Conservation (phyloP, 768 basidiomycete genomes). For the Rhodotorula kratochvilovae region DNA sequence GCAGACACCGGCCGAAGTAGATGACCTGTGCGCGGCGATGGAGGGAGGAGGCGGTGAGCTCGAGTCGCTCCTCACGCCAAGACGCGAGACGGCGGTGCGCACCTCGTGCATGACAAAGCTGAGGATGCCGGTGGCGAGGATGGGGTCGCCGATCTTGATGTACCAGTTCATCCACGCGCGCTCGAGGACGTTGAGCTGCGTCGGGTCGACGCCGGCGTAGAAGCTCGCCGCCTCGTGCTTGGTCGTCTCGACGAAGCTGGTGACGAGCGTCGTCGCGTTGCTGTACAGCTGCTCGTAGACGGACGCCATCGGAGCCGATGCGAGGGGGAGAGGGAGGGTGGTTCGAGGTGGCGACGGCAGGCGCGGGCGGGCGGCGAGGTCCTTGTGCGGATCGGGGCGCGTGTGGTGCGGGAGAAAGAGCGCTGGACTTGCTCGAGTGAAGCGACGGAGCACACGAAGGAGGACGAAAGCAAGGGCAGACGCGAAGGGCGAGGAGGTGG, state of each 20-base stretch:
- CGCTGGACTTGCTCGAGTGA: too few relatives aligned
- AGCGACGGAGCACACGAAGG: too few relatives aligned
- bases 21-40: constrained; percentile 53
- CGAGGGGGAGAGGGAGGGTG: not conserved
- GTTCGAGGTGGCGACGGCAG: not conserved
- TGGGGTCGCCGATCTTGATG: constrained; percentile 74
- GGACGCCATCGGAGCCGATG: constrained; percentile 14
- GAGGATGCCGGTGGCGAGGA: constrained; percentile 86
- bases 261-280: constrained; percentile 28
- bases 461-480: too few relatives aligned
- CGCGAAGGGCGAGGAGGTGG: too few relatives aligned
- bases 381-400: too few relatives aligned
- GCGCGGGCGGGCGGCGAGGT: not conserved
- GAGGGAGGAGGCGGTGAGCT: not conserved
- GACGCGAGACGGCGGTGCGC: not conserved
- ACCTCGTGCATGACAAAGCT: constrained; percentile 85
- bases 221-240: constrained; percentile 30
- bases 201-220: constrained; percentile 46
- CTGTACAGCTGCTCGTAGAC: constrained; percentile 18
- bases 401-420: too few relatives aligned
- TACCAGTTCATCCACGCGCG: constrained; percentile 70
- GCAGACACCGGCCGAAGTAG: constrained; percentile 91
- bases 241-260: constrained; percentile 21
- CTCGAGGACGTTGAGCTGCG: constrained; percentile 44
- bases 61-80: not conserved